Evolutionary conservation across 2,329 filamentous ascomycete genomes (phyloP), one percentile per base, ranked within the genome.

Genomic region (Aspergillus thermomutatus): DNA sequence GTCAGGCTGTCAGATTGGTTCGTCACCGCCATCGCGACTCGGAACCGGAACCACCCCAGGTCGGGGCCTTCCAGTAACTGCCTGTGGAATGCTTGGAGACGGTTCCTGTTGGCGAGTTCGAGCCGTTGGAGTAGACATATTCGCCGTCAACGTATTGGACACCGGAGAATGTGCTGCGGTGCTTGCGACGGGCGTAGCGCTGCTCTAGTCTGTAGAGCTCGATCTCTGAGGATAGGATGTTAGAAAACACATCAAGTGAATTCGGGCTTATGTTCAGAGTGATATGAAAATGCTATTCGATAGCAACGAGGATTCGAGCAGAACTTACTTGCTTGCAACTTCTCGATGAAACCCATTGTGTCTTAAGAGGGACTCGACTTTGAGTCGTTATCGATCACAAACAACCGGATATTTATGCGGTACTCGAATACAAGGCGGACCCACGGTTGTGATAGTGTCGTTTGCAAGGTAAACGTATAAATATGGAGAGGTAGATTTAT

Each of bases 141-240:
- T 97, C 93, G 76, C 92, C 94, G 72, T 97, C 91, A 63, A 97
- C 89, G 76, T 97, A 97, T 73, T 90, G 84, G 28, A 92, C 93
- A 69, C 91, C 92, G 70, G 90, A 87, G 75, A 96, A 96, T 59
- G 90, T 94, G 54, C 87, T 92, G 73, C 93, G 91, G 66, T 93
- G 90, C 69, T 93, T 91, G 72, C 91, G 89, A 69, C 89, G 89
- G 52, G 92, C 95, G 81, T 97, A 97, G 68, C 91, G 89, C 79
- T 97, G 89, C 80, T 97, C 93, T 65, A 97, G 87, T 50, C 92
- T 90, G 82, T 96, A 94, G 70, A 97, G 86, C 81, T 97, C 92
- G 68, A 95, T 80, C 66, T 77, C 81, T 89, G 85, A 58, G 47
- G 19, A 45, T 25, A 49, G 51, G 40, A 28, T 48, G 55, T 64